Percentiles rank a stretch among this genome's conserved stretches.
These are phyloP conservation scores for Stenocarpella maydis DNA, from an alignment of 2,329 filamentous ascomycete genomes.

Conservation along the genomic window DNA sequence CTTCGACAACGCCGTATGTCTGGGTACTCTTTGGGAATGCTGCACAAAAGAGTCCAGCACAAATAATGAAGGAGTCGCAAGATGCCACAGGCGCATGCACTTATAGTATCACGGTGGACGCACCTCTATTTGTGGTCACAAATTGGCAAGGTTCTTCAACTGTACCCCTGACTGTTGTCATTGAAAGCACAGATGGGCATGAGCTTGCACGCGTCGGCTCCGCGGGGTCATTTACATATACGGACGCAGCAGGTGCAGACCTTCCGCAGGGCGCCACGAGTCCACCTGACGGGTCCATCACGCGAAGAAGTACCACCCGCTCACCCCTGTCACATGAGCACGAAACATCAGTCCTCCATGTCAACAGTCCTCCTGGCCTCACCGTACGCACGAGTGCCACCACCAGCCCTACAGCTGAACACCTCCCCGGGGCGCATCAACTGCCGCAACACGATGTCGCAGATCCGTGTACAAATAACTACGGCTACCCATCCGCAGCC, in stretches of 20 bases:
- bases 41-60: constrained; percentile 70
- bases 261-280: constrained; percentile 44
- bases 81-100: constrained; percentile 67
- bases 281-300: constrained; percentile 46
- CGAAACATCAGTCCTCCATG: constrained; percentile 34
- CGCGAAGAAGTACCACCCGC: constrained; percentile 35
- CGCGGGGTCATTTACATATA: constrained; percentile 56
- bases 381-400: constrained; percentile 43
- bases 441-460: constrained; percentile 38
- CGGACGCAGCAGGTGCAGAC: constrained; percentile 39
- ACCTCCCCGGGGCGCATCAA: constrained; percentile 39
- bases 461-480: constrained; percentile 61
- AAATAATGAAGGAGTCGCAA: constrained; percentile 68
- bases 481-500: constrained; percentile 64
- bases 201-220: constrained; percentile 59
- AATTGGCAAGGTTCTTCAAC: constrained; percentile 54
- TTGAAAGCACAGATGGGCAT: constrained; percentile 61
- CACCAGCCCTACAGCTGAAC: constrained; percentile 43
- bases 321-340: constrained; percentile 36
- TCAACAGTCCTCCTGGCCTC: constrained; percentile 51
- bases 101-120: constrained; percentile 77
- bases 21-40: constrained; percentile 76
- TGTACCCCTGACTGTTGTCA: constrained; percentile 63
- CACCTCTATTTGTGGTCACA: constrained; percentile 67
- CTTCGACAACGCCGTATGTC: constrained; percentile 63